These are phyloP conservation scores for Botrytis aclada DNA, from an alignment of 2,329 filamentous ascomycete genomes.

Conservation along the genomic window DNA sequence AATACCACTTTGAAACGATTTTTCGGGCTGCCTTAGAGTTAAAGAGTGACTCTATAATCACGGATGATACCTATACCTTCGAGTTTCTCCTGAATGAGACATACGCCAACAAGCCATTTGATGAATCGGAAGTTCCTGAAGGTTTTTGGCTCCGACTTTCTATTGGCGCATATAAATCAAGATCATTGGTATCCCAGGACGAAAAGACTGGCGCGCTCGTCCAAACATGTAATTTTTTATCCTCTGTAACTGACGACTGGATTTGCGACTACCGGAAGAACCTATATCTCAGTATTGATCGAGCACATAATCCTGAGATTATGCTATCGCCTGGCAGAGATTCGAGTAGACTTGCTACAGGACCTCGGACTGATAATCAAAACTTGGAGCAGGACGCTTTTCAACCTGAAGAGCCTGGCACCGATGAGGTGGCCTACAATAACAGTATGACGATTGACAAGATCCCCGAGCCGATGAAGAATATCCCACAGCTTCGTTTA, in stretches of 20 bases:
- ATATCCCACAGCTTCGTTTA: neutral
- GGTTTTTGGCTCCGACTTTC: neutral
- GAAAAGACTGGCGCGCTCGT: neutral
- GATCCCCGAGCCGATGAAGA: neutral
- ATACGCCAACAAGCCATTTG: neutral
- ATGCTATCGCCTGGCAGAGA: neutral
- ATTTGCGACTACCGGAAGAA: neutral
- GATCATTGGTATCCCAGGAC: neutral
- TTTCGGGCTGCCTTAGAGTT: no score
- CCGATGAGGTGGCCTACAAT: neutral
- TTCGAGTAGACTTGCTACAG: no score
- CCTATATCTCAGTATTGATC: neutral
- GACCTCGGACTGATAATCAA: neutral
- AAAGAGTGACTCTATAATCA: no score
- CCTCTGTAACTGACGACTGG: neutral
- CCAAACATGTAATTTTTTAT: slow-evolving; percentile 3
- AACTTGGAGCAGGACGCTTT: no score
- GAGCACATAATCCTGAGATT: neutral
- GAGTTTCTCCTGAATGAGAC: neutral
- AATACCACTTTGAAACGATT: no score
- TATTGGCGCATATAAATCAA: neutral
- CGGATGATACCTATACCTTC: no score
- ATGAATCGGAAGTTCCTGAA: neutral
- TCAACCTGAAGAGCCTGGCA: neutral
- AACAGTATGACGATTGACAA: neutral